Evolutionary conservation across 2,329 filamentous ascomycete genomes (phyloP).

Genomic region (Cladophialophora bantiana): DNA sequence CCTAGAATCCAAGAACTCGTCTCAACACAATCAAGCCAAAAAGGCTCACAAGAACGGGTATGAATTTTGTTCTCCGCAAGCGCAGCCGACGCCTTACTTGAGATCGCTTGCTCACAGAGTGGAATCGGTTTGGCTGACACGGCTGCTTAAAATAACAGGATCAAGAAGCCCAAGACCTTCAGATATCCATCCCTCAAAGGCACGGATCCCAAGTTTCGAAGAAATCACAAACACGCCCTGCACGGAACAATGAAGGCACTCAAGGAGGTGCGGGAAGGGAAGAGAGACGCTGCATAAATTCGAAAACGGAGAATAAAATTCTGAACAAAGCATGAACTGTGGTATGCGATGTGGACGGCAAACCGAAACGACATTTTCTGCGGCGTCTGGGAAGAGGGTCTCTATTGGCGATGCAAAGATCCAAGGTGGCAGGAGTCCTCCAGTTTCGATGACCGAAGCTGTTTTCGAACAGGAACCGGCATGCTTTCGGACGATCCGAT

Average conservation of each 20-base stretch:
- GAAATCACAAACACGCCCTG: slow-evolving; percentile 99
- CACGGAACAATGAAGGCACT: slow-evolving; percentile 98
- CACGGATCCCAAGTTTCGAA: slow-evolving; percentile 99
- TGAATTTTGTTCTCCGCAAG: slow-evolving; percentile 47
- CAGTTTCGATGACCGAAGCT: not conserved
- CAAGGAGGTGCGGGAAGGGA: slow-evolving; percentile 98
- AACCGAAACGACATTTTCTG: slow-evolving; percentile 1
- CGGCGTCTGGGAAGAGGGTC: not conserved
- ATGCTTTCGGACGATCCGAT: slow-evolving; percentile 1
- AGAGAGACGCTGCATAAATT: slow-evolving; percentile 79
- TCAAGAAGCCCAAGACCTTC: slow-evolving; percentile 99
- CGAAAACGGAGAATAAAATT: not conserved
- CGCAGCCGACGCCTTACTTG: not conserved
- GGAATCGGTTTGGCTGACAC: slow-evolving; percentile 18
- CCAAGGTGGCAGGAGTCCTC: not conserved
- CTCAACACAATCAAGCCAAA: slow-evolving; percentile 96
- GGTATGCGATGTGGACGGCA: slow-evolving; percentile 1
- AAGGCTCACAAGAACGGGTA: slow-evolving; percentile 99
- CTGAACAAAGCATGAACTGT: not conserved
- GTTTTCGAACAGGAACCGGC: not conserved
- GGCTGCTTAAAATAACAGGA: slow-evolving; percentile 63
- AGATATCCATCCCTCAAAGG: slow-evolving; percentile 99
- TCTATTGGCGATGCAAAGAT: not conserved
- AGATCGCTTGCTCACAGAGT: not conserved
- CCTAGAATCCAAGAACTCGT: slow-evolving; percentile 99